phyloP scores from a whole-genome alignment of 306 rosid species.

The Dryas drummondii region DNA sequence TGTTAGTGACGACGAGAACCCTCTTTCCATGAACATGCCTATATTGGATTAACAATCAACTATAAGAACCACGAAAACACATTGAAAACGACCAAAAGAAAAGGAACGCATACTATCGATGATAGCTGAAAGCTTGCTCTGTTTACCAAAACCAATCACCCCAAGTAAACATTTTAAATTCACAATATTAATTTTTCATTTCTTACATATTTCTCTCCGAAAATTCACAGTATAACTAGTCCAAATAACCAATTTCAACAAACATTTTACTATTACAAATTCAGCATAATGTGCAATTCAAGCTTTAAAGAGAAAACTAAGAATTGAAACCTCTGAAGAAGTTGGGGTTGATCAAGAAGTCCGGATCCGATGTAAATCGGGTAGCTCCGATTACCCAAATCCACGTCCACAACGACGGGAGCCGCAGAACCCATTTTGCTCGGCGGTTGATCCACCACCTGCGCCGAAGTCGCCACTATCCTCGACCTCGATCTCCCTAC shows the following conservation, averaged over 20 bases:
- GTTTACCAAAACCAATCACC: neutral
- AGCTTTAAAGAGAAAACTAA: neutral
- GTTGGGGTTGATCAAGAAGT: constrained; percentile 64
- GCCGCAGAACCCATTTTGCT: constrained; percentile 26
- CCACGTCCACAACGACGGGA: constrained; percentile 64
- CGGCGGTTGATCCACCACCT: constrained; percentile 61
- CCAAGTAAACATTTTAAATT: neutral
- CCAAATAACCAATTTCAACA: neutral
- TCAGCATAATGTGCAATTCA: neutral
- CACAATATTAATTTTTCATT: neutral
- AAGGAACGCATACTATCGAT: neutral
- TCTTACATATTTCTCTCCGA: neutral
- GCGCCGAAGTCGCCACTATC: constrained; percentile 57
- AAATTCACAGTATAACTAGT: neutral
- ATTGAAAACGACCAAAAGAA: neutral
- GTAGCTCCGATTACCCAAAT: constrained; percentile 88
- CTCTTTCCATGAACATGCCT: constrained; percentile 97
- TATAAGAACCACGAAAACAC: constrained; percentile 5
- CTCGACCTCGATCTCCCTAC: constrained; percentile 27
- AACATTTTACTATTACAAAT: neutral
- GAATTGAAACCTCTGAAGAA: constrained; percentile 60
- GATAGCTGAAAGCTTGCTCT: neutral
- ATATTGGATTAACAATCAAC: constrained; percentile 20
- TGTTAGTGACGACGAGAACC: constrained; percentile 87
- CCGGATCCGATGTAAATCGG: constrained; percentile 94